Evolutionary conservation across 2,329 filamentous ascomycete genomes (phyloP).

Genomic region (Claviceps sp.): DNA sequence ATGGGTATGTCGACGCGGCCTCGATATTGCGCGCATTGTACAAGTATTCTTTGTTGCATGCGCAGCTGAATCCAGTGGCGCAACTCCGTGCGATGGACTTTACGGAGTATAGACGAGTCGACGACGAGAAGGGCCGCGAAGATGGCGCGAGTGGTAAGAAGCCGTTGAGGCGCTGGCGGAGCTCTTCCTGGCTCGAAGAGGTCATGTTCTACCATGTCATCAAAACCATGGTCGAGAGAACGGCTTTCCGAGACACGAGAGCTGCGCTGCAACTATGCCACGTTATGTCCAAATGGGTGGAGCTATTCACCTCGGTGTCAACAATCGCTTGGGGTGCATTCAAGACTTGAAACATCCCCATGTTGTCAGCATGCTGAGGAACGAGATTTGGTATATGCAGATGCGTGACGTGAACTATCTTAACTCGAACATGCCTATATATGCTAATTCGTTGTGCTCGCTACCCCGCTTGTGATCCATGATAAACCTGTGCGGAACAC

Average conservation of each 20-base stretch:
- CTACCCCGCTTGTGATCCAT: no score
- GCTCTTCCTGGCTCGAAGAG: slow-evolving; percentile 60
- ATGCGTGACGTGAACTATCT: no score
- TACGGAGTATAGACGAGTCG: no score
- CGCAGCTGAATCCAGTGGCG: slow-evolving; percentile 6
- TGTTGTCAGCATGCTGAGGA: not conserved
- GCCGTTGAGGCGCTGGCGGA: slow-evolving; percentile 32
- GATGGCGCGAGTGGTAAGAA: slow-evolving; percentile 10
- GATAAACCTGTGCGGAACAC: no score
- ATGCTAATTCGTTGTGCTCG: not conserved
- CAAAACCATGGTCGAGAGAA: slow-evolving; percentile 59
- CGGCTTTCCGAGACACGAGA: slow-evolving; percentile 29
- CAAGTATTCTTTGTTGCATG: slow-evolving; percentile 41
- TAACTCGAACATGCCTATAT: not conserved
- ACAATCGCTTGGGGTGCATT: slow-evolving; percentile 11
- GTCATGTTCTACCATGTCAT: slow-evolving; percentile 87
- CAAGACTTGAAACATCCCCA: not conserved
- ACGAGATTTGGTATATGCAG: no score
- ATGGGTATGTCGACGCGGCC: slow-evolving; percentile 38
- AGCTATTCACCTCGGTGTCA: slow-evolving; percentile 38
- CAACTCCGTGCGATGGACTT: slow-evolving; percentile 3
- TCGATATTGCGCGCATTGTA: slow-evolving; percentile 42
- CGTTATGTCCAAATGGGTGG: slow-evolving; percentile 45
- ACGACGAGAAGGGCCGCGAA: slow-evolving; percentile 1
- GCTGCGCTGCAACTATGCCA: slow-evolving; percentile 37